Percentiles rank a stretch among this genome's conserved stretches.
Conservation (phyloP, 148 eudicot species). For the Arbutus unedo region DNA sequence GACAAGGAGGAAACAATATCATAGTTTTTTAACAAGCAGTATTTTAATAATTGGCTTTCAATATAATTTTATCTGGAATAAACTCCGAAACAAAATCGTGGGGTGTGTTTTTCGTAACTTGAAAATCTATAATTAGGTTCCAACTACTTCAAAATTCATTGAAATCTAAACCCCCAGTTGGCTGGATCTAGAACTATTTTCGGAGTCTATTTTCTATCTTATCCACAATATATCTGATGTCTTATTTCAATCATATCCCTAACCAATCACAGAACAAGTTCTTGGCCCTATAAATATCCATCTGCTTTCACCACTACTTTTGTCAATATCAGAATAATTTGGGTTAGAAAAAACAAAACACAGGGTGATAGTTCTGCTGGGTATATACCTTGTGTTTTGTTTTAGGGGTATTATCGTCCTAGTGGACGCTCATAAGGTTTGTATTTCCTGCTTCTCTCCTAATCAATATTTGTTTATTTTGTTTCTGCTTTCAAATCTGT, state of each 20-base stretch:
- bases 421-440: neutral
- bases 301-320: neutral
- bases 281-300: neutral
- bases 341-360: neutral
- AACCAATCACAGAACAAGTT: neutral
- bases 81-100: too few relatives aligned
- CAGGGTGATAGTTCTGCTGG: neutral
- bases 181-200: neutral
- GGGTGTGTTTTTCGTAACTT: too few relatives aligned
- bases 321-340: neutral
- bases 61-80: too few relatives aligned
- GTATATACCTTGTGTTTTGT: neutral
- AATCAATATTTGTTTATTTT: too few relatives aligned
- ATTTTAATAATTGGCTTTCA: too few relatives aligned
- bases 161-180: too few relatives aligned
- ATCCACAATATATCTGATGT: neutral
- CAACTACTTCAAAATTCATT: too few relatives aligned
- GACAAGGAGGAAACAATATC: conserved; percentile 10
- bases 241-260: too few relatives aligned
- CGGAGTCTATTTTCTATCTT: neutral
- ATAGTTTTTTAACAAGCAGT: too few relatives aligned
- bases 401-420: neutral
- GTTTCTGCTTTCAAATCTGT: too few relatives aligned
- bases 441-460: neutral
- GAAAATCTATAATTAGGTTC: too few relatives aligned